Evolutionary conservation across 495 filamentous ascomycete genomes (phyloP).

Genomic region (Chaetomium cochliodes): DNA sequence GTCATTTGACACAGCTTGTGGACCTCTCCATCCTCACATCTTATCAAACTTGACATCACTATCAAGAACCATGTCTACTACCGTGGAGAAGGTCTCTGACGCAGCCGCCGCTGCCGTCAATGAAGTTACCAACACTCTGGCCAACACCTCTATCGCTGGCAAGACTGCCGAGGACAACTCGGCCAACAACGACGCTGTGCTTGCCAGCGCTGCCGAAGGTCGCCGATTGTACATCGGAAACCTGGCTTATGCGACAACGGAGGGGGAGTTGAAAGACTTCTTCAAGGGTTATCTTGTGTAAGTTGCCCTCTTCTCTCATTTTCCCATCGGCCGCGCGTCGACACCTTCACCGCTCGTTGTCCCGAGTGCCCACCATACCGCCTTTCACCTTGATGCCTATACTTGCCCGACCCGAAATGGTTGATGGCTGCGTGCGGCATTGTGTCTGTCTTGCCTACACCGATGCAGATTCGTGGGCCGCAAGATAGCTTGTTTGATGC

Average conservation of each 20-base stretch:
- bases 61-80: conserved; percentile 57
- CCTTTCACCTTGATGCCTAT: background rate
- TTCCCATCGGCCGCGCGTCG: conserved; percentile 6
- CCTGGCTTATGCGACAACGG: conserved; percentile 98
- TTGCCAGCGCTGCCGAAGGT: conserved; percentile 95
- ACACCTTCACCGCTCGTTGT: conserved; percentile 18
- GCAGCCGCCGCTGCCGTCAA: conserved; percentile 66
- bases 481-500: background rate
- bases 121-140: conserved; percentile 82
- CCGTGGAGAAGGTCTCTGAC: conserved; percentile 61
- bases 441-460: too few species aligned
- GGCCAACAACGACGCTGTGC: conserved; percentile 69
- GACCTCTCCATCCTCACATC: conserved; percentile 39
- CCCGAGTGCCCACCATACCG: background rate
- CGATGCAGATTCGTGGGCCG: background rate
- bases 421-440: background rate
- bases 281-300: conserved; percentile 98
- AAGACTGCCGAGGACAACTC: conserved; percentile 53
- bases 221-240: conserved; percentile 99
- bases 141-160: conserved; percentile 65
- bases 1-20: conserved; percentile 34
- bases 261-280: conserved; percentile 99
- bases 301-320: conserved; percentile 45
- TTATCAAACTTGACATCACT: conserved; percentile 33
- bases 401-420: background rate